phyloP scores from a whole-genome alignment of 257 asterid species.

The Solanum dulcamara region DNA sequence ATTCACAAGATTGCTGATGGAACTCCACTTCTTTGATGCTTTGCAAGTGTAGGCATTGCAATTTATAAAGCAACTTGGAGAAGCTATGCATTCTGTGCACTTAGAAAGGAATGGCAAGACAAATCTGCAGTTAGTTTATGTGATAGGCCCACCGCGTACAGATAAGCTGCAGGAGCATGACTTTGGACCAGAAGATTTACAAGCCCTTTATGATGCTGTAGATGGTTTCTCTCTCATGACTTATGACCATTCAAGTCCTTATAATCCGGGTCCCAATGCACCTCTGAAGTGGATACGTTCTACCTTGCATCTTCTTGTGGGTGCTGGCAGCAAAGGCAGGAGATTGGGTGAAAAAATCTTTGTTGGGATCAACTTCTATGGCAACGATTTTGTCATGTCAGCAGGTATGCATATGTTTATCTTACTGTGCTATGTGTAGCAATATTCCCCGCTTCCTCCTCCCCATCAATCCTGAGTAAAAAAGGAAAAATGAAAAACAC shows the following conservation, averaged over 20 bases:
- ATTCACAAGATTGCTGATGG: conserved; percentile 8
- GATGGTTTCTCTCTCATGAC: conserved; percentile 98
- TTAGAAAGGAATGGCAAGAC: conserved; percentile 22
- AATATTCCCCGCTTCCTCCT: neutral
- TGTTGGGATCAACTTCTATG: conserved; percentile 78
- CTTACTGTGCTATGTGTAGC: neutral
- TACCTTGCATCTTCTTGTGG: conserved; percentile 49
- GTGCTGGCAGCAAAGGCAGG: conserved; percentile 13
- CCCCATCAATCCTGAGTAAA: neutral
- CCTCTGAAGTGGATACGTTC: conserved; percentile 82
- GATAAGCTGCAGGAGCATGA: conserved; percentile 53
- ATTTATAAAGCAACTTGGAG: conserved; percentile 71
- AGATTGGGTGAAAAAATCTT: conserved; percentile 48
- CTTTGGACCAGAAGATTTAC: conserved; percentile 78
- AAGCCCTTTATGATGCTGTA: conserved; percentile 38
- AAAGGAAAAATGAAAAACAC: neutral
- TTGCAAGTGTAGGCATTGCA: conserved; percentile 53
- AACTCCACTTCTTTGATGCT: neutral
- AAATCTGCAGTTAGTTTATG: conserved; percentile 60
- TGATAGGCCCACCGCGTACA: conserved; percentile 82
- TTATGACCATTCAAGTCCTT: conserved; percentile 88
- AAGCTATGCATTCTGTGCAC: conserved; percentile 59
- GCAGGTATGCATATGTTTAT: conserved; percentile 43
- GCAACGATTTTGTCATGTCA: conserved; percentile 68
- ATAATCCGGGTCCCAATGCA: conserved; percentile 96